Percentiles rank a stretch among this genome's conserved stretches.
Evolutionary conservation across 768 basidiomycete species (phyloP).

Genomic region (Pilatotrama ljubarskyi): DNA sequence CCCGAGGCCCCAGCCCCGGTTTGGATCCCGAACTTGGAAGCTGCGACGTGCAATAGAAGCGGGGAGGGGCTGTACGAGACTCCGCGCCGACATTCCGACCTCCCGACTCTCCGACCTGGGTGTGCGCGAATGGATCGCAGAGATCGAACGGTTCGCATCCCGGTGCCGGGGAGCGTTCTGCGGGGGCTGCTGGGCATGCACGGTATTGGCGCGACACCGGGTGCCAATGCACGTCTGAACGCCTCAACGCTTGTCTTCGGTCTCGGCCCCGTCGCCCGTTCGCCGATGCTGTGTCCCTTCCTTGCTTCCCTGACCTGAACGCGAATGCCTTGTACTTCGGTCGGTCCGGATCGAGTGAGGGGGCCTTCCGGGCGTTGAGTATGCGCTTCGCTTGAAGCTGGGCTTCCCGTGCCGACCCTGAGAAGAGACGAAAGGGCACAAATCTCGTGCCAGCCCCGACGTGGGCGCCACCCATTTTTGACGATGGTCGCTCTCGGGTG

Average conservation of each 20-base stretch:
- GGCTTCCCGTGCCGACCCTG: too few species aligned
- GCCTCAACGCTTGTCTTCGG: background rate
- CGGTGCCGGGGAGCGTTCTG: background rate
- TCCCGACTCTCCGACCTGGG: background rate
- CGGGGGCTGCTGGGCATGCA: background rate
- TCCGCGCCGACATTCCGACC: background rate
- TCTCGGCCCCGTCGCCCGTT: background rate
- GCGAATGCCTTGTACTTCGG: background rate
- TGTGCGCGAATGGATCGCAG: background rate
- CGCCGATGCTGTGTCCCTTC: background rate
- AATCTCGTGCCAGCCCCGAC: too few species aligned
- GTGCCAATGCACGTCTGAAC: background rate
- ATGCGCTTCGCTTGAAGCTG: too few species aligned
- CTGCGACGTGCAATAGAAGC: too few species aligned
- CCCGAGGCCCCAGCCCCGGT: too few species aligned
- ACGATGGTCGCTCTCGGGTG: too few species aligned
- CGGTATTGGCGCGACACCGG: too few species aligned
- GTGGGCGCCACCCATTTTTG: too few species aligned
- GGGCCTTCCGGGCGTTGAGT: too few species aligned
- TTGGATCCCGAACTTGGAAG: too few species aligned
- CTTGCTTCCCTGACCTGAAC: background rate
- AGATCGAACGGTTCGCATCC: background rate
- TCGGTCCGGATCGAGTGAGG: background rate
- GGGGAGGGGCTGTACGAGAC: too few species aligned
- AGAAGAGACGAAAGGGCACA: too few species aligned